Evolutionary conservation across 192 early-diverging fungal genomes (phyloP).

Genomic region (Dimargaris cristalligena): DNA sequence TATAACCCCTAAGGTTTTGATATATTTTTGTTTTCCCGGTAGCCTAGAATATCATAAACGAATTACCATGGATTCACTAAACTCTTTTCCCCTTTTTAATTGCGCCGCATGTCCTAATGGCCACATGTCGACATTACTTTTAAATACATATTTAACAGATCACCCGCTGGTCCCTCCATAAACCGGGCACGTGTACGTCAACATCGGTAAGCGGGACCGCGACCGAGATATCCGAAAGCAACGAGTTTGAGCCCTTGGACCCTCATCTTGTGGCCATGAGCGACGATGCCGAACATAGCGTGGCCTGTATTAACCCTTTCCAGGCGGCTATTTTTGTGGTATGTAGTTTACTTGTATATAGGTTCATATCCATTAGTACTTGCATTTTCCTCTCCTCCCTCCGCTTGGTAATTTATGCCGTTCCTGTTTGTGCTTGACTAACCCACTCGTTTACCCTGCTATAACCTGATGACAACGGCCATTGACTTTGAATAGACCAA

Average conservation of each 20-base stretch:
- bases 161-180: conserved; percentile 3
- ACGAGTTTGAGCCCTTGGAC: background rate
- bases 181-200: conserved; percentile 2
- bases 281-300: conserved; percentile 1
- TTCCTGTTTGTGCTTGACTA: background rate
- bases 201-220: background rate
- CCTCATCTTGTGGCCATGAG: background rate
- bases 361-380: too few species aligned
- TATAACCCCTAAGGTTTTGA: too few species aligned
- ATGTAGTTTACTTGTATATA: too few species aligned
- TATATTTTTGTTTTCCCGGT: too few species aligned
- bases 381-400: background rate
- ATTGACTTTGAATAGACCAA: background rate
- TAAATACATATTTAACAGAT: too few species aligned
- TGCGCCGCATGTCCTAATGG: background rate
- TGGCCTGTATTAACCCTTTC: background rate
- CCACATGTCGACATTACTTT: background rate
- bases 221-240: background rate
- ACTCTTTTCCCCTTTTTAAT: background rate
- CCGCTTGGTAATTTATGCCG: background rate
- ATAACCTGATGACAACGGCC: too few species aligned
- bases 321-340: background rate
- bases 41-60: background rate
- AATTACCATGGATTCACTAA: background rate
- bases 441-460: background rate